Evolutionary conservation across 495 filamentous ascomycete species (phyloP).

Genomic region (Penicillium canariense): DNA sequence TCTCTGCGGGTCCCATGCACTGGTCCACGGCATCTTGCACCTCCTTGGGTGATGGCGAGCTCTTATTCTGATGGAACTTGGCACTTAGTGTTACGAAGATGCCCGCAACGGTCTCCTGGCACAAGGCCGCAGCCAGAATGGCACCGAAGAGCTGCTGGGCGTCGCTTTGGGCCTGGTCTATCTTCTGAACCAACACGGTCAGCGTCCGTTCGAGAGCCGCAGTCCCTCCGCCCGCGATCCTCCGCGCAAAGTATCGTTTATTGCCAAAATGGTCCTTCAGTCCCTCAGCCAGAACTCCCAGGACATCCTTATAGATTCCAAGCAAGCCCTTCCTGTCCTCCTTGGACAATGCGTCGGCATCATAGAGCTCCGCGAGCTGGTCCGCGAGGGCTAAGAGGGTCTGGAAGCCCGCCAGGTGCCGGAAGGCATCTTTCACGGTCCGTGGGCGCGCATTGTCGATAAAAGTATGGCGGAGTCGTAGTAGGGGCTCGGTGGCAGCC

Average conservation of each 20-base stretch:
- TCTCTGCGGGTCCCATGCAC: conserved; percentile 39
- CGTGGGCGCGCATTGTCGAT: conserved; percentile 48
- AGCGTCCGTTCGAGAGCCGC: conserved; percentile 69
- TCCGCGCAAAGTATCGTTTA: conserved; percentile 74
- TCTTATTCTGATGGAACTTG: conserved; percentile 22
- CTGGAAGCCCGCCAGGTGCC: conserved; percentile 78
- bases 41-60: conserved; percentile 13
- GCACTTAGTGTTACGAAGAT: conserved; percentile 35
- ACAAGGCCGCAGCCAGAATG: conserved; percentile 78
- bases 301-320: conserved; percentile 64
- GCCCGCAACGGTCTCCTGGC: conserved; percentile 64
- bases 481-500: conserved; percentile 39
- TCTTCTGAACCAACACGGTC: conserved; percentile 57
- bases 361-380: conserved; percentile 69
- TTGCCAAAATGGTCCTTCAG: conserved; percentile 84
- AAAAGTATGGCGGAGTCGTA: conserved; percentile 54
- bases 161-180: conserved; percentile 48
- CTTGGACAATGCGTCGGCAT: conserved; percentile 47
- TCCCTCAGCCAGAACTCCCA: conserved; percentile 71
- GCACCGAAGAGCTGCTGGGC: conserved; percentile 78
- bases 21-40: conserved; percentile 35
- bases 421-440: conserved; percentile 73
- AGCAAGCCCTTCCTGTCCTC: conserved; percentile 62
- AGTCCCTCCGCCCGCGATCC: conserved; percentile 74
- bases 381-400: conserved; percentile 64